Evolutionary conservation across 345 rosid genomes (phyloP).

Genomic region (Rhodamnia argentea): DNA sequence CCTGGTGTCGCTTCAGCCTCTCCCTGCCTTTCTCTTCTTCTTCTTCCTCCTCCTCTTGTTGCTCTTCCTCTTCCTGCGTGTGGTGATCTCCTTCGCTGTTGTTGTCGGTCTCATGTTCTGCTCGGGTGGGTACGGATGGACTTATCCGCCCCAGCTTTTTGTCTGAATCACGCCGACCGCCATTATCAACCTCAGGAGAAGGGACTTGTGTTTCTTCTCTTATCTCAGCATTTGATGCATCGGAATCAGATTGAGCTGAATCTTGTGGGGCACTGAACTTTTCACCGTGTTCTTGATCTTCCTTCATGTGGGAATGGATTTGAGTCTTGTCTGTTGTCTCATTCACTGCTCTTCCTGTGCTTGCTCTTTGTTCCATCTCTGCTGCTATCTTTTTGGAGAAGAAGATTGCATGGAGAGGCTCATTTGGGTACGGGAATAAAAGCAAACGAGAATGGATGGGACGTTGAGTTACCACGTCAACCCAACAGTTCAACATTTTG

Average conservation of each 20-base stretch:
- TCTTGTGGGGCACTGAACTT: neutral
- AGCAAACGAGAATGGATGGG: slow-evolving; percentile 22
- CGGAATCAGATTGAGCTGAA: neutral
- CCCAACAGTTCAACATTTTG: slow-evolving; percentile 1
- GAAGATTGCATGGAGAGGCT: slow-evolving; percentile 2
- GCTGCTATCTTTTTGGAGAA: neutral
- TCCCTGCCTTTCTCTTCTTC: slow-evolving; percentile 10
- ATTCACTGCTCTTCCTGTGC: neutral
- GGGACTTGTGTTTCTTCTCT: neutral
- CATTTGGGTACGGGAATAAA: slow-evolving; percentile 4
- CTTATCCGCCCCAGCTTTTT: neutral
- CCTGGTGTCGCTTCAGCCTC: slow-evolving; percentile 22
- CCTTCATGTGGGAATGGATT: neutral
- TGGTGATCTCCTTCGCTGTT: neutral
- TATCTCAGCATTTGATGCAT: neutral
- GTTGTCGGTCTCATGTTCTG: neutral
- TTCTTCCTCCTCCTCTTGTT: neutral
- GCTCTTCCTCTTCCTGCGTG: neutral
- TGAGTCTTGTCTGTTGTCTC: neutral
- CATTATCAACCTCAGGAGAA: neutral
- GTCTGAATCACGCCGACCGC: neutral
- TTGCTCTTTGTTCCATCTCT: neutral
- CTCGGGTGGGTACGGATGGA: neutral
- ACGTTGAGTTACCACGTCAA: slow-evolving; percentile 53
- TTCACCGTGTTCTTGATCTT: neutral